These are phyloP conservation scores for Suhomyces pyralidae DNA, from an alignment of 805 yeast genomes.

Conservation along the genomic window DNA sequence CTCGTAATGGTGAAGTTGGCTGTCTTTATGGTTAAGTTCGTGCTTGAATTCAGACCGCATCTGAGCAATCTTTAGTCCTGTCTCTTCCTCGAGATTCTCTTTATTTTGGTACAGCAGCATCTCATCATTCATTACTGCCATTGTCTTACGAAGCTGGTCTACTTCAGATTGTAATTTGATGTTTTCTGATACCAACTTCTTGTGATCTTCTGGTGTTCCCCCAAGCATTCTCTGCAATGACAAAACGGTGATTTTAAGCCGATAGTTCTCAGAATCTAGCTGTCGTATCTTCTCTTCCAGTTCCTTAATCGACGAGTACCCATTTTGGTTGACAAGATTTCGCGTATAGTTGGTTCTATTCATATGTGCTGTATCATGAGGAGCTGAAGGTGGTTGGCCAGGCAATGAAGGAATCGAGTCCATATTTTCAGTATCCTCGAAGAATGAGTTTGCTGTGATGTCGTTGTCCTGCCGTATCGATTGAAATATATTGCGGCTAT, in stretches of 20 bases:
- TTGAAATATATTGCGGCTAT: conserved; percentile 9
- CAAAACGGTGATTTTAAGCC: conserved; percentile 23
- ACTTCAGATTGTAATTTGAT: conserved; percentile 11
- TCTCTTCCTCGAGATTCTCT: conserved; percentile 5
- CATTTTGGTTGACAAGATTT: conserved; percentile 4
- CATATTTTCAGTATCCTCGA: conserved; percentile 7
- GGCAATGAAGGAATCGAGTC: conserved; percentile 2
- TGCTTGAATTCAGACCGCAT: conserved; percentile 2
- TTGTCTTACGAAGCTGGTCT: neutral
- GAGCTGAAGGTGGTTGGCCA: neutral
- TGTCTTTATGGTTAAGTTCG: neutral
- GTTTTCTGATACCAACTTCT: conserved; percentile 19
- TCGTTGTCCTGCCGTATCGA: conserved; percentile 9
- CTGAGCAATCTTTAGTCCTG: neutral
- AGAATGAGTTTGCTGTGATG: conserved; percentile 5
- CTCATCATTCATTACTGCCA: conserved; percentile 1
- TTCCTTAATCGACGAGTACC: conserved; percentile 20
- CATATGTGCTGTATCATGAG: neutral
- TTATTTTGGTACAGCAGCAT: conserved; percentile 4
- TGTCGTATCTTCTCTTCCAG: conserved; percentile 18
- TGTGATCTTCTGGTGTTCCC: conserved; percentile 22
- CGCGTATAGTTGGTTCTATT: neutral
- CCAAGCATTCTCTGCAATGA: conserved; percentile 21
- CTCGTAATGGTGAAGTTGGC: conserved; percentile 3
- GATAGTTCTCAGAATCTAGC: conserved; percentile 21